A percentile compares a stretch with the other conserved stretches of the same genome.
These are phyloP conservation scores for Sideroxylon spinosum DNA, from an alignment of 179 eudicot genomes.

Conservation along the genomic window DNA sequence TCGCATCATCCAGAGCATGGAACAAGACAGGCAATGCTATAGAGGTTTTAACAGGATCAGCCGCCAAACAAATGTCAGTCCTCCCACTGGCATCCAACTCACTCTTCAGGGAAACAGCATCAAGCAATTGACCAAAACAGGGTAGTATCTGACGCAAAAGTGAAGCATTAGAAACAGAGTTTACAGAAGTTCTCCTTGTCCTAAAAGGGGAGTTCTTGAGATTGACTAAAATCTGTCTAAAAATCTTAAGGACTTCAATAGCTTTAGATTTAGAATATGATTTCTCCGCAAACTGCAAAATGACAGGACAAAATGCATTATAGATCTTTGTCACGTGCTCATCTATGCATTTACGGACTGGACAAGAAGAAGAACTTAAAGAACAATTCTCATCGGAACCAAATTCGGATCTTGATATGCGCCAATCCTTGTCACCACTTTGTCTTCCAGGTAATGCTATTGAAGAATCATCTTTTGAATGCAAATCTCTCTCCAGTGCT, in stretches of 20 bases:
- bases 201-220: slow-evolving; percentile 64
- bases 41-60: slow-evolving; percentile 74
- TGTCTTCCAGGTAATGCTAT: slow-evolving; percentile 84
- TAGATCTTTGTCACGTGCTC: slow-evolving; percentile 81
- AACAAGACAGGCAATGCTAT: slow-evolving; percentile 78
- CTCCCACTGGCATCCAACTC: slow-evolving; percentile 38
- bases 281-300: slow-evolving; percentile 43
- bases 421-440: slow-evolving; percentile 93
- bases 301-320: slow-evolving; percentile 48
- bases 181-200: slow-evolving; percentile 48
- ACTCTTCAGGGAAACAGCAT: slow-evolving; percentile 58
- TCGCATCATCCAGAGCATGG: slow-evolving; percentile 78
- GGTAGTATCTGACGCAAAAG: slow-evolving; percentile 44
- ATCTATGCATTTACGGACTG: slow-evolving; percentile 77
- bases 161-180: slow-evolving; percentile 28
- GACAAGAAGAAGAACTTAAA: slow-evolving; percentile 60
- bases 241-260: slow-evolving; percentile 43
- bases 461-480: slow-evolving; percentile 47
- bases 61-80: slow-evolving; percentile 50
- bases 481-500: slow-evolving; percentile 50
- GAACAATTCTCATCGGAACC: slow-evolving; percentile 52
- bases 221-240: slow-evolving; percentile 42
- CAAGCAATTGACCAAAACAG: slow-evolving; percentile 47
- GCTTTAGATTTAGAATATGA: slow-evolving; percentile 38
- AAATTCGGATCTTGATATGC: slow-evolving; percentile 79